Percentiles rank a stretch among this genome's conserved stretches.
Conservation (phyloP, 257 asterid species). For the Solanum medicagineum region DNA sequence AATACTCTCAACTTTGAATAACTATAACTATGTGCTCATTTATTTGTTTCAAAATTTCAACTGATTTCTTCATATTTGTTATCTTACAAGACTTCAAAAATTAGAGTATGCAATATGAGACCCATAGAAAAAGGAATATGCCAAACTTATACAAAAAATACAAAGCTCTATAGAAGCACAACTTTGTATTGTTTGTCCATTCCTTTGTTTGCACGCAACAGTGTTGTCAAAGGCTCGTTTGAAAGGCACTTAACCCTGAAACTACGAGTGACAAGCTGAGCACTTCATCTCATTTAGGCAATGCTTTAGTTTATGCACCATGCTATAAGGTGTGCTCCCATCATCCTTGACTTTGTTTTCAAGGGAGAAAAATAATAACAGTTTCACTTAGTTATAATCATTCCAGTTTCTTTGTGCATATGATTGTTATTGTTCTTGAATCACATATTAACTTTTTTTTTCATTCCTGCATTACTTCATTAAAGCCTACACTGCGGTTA, state of each 20-base stretch:
- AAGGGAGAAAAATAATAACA: not conserved
- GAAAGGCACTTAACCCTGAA: not conserved
- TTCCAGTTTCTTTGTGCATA: not conserved
- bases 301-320: not conserved
- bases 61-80: not conserved
- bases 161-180: not conserved
- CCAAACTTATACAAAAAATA: not conserved
- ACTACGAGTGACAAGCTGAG: not conserved
- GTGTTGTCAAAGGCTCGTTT: not conserved
- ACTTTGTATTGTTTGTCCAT: not conserved
- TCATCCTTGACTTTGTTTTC: not conserved
- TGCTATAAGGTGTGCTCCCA: not conserved
- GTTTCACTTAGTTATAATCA: not conserved
- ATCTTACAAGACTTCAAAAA: not conserved
- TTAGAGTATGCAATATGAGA: not conserved
- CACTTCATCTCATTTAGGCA: not conserved
- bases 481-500: not conserved
- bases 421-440: not conserved
- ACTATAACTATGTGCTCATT: not conserved
- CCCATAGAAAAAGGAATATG: not conserved
- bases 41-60: not conserved
- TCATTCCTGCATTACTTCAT: not conserved
- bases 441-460: not conserved
- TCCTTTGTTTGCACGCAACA: not conserved
- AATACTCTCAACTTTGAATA: not conserved